A percentile compares a stretch with the other conserved stretches of the same genome.
These are phyloP conservation scores for Immersiella caudata DNA, from an alignment of 495 filamentous ascomycete species.

Conservation along the genomic window DNA sequence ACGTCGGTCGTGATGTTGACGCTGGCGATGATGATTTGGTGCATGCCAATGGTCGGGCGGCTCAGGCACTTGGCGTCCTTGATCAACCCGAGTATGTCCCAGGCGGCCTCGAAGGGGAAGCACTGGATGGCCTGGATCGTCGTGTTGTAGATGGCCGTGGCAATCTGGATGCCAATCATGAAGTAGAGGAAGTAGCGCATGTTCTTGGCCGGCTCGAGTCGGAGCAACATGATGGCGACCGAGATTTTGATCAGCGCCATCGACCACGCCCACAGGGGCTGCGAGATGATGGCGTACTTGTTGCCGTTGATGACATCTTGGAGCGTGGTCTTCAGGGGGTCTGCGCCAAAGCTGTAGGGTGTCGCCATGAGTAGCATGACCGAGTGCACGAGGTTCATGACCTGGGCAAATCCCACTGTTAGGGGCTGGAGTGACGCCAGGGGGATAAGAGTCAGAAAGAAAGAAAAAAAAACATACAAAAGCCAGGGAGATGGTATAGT, in stretches of 20 bases:
- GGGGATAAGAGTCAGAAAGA: background rate
- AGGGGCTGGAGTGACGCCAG: too few relatives aligned
- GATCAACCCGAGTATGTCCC: conserved; percentile 23
- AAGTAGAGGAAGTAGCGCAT: conserved; percentile 19
- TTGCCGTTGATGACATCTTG: conserved; percentile 25
- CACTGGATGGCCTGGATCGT: conserved; percentile 20
- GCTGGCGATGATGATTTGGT: conserved; percentile 21
- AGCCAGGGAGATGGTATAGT: conserved; percentile 25
- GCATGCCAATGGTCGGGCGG: background rate
- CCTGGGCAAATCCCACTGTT: background rate
- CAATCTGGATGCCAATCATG: conserved; percentile 23
- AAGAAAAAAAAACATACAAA: background rate
- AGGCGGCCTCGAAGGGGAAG: conserved; percentile 23
- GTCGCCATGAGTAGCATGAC: conserved; percentile 22
- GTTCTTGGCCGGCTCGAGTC: conserved; percentile 18
- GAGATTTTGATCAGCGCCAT: conserved; percentile 29
- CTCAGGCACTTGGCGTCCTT: conserved; percentile 21
- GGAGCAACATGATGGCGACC: conserved; percentile 27
- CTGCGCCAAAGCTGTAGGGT: conserved; percentile 24
- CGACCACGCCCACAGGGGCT: conserved; percentile 29
- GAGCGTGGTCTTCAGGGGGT: conserved; percentile 17
- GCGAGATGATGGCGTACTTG: conserved; percentile 25
- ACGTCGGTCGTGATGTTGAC: conserved; percentile 31
- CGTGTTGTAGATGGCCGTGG: conserved; percentile 24
- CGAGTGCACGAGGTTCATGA: conserved; percentile 20